Base-by-base conservation (phyloP, 352 stramenopile species). In the Aphanomyces invadans region DNA sequence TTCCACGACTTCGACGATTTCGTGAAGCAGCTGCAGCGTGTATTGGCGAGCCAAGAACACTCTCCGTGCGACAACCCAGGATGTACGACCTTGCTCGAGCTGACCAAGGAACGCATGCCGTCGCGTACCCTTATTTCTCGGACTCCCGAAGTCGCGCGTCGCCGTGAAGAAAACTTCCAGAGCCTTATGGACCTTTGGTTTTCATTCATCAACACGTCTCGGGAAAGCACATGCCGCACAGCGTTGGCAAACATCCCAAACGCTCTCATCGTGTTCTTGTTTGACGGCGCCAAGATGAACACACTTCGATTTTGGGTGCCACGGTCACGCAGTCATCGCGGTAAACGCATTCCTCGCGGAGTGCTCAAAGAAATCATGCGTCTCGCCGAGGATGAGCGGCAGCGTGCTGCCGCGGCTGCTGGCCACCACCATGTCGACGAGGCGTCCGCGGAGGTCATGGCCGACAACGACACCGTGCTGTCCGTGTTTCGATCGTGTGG, bases 201-300 rank as follows among this genome's bases (percentile, higher is more conserved):
- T 29, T 12, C 10, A 29, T 66, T 28, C 31, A 66, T 66, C 59
- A 66, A 66, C 46, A n/a, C 44, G 46, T 66, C 59, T 12, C 42
- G 59, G 12, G 11, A 26, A 11, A 39, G 26, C 19, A 45, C 38
- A 15, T 66, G 59, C 17, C 21, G 4, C 9, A 11, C 21, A 17
- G 59, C 59, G 15, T 26, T 46, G 23, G 59, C 49, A 15, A 23
- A 17, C 29, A 28, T 66, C 19, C 59, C 59, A 12, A 66, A 66
- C n/a, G 23, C 9, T n/a, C 31, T 66, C 46, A 66, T 66, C 32
- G 59, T 66, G 12, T 66, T 66, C 32, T n/a, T 66, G n/a, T 66
- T 66, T 55, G 59, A 66, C 32, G 33, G 59, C 29, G 59, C 59
- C 46, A 66, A 66, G 46, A 66, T 66, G 59, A 38, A 66, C 46